phyloP scores from a whole-genome alignment of 768 basidiomycete genomes.

The Agaricus blazei region DNA sequence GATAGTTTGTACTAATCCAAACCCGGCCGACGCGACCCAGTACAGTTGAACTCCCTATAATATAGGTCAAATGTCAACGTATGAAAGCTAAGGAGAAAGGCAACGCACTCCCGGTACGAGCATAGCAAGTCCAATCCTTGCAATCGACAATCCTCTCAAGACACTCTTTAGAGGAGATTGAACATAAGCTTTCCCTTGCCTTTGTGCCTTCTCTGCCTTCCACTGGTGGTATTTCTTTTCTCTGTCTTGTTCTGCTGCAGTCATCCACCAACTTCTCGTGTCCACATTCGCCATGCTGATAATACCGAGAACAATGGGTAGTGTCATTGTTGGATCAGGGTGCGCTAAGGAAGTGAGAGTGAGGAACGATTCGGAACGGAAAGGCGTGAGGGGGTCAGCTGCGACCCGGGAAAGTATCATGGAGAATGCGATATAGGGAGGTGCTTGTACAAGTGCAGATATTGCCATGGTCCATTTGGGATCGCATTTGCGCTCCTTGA shows the following conservation, averaged over 20 bases:
- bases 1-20: constrained; percentile 75
- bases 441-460: constrained; percentile 64
- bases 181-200: constrained; percentile 39
- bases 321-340: constrained; percentile 61
- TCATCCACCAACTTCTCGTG: constrained; percentile 68
- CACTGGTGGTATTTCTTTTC: constrained; percentile 25
- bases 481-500: constrained; percentile 50
- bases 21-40: constrained; percentile 73
- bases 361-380: constrained; percentile 75
- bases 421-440: constrained; percentile 66
- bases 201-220: constrained; percentile 24
- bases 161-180: constrained; percentile 46
- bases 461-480: constrained; percentile 53
- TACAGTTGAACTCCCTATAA: constrained; percentile 63
- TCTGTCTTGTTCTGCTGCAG: constrained; percentile 48
- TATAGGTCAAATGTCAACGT: constrained; percentile 4
- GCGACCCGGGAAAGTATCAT: constrained; percentile 47
- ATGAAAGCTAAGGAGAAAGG: background rate
- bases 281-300: constrained; percentile 79
- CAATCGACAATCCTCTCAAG: constrained; percentile 54
- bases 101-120: constrained; percentile 66
- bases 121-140: constrained; percentile 61
- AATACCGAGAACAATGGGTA: constrained; percentile 70
- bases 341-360: constrained; percentile 67
- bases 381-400: constrained; percentile 54